phyloP scores from a whole-genome alignment of 2,329 filamentous ascomycete species.

The Paecilomyces formosus region DNA sequence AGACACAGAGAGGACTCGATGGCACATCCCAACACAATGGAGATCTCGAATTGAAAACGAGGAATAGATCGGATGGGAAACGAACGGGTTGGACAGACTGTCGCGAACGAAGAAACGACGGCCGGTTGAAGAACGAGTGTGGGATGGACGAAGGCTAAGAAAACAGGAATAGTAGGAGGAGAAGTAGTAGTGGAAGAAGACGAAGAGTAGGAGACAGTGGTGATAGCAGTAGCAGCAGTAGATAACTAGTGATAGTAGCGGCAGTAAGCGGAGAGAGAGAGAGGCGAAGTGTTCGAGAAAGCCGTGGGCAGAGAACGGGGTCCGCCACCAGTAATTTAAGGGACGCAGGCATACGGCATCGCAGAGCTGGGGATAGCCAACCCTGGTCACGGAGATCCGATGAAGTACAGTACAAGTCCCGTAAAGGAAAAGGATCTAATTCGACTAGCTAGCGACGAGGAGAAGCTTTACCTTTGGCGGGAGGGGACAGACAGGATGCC shows the following conservation, averaged over 20 bases:
- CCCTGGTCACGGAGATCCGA: not conserved
- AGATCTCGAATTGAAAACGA: not conserved
- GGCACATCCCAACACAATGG: not conserved
- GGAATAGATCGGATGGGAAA: slow-evolving; percentile 1
- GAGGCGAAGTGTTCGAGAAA: slow-evolving; percentile 1
- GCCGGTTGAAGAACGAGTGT: not conserved
- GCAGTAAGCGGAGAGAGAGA: not conserved
- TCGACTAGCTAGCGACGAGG: not conserved
- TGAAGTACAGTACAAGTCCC: not conserved
- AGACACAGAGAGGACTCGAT: not conserved
- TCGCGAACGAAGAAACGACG: not conserved
- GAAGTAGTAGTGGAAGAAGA: too few relatives aligned
- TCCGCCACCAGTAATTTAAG: slow-evolving; percentile 1
- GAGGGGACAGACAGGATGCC: slow-evolving; percentile 1
- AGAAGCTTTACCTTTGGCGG: not conserved
- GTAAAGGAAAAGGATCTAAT: not conserved
- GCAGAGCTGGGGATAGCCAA: not conserved
- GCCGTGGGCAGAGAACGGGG: slow-evolving; percentile 1
- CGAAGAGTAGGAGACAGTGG: not conserved
- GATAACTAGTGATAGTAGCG: not conserved
- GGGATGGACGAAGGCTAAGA: slow-evolving; percentile 1
- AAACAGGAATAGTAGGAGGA: not conserved
- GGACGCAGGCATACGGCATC: not conserved
- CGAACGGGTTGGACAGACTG: slow-evolving; percentile 1
- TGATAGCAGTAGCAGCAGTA: not conserved